phyloP scores from a whole-genome alignment of 1,284 basidiomycete genomes.

The Marasmius oreades region DNA sequence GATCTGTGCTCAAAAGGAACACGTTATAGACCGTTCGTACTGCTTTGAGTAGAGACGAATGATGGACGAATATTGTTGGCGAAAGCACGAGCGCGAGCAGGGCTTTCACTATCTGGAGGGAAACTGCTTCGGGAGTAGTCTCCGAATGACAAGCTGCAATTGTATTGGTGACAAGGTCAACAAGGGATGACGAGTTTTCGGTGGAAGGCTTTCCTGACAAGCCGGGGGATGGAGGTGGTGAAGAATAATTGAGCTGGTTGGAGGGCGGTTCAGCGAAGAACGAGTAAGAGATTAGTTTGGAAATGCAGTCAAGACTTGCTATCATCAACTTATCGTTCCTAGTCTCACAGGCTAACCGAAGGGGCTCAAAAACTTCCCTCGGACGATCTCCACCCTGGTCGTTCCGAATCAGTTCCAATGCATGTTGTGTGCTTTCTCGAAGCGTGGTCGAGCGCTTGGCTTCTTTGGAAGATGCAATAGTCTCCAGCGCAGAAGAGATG shows the following conservation, averaged over 20 bases:
- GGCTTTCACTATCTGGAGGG: constrained; percentile 93
- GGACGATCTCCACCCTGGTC: constrained; percentile 70
- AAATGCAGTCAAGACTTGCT: constrained; percentile 92
- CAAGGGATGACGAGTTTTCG: constrained; percentile 62
- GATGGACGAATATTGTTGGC: constrained; percentile 83
- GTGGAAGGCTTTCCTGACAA: constrained; percentile 40
- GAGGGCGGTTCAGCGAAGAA: constrained; percentile 79
- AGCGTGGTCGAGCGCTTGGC: constrained; percentile 82
- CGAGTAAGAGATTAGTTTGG: constrained; percentile 93
- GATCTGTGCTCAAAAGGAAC: constrained; percentile 85
- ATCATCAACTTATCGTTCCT: constrained; percentile 90
- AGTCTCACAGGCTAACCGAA: constrained; percentile 92
- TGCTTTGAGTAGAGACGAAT: constrained; percentile 90
- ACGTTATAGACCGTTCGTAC: constrained; percentile 97
- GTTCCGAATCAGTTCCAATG: constrained; percentile 78
- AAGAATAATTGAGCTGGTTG: constrained; percentile 38
- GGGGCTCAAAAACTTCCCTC: constrained; percentile 88
- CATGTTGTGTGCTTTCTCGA: constrained; percentile 77
- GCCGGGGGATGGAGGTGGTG: constrained; percentile 70
- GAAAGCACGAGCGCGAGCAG: constrained; percentile 87
- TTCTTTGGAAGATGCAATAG: constrained; percentile 85
- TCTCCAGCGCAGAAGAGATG: constrained; percentile 85
- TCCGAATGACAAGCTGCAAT: constrained; percentile 92
- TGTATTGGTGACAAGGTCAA: constrained; percentile 90
- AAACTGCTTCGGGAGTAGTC: constrained; percentile 83